These are phyloP conservation scores for Aspergillus haitiensis DNA, from an alignment of 495 filamentous ascomycete genomes.

Conservation along the genomic window DNA sequence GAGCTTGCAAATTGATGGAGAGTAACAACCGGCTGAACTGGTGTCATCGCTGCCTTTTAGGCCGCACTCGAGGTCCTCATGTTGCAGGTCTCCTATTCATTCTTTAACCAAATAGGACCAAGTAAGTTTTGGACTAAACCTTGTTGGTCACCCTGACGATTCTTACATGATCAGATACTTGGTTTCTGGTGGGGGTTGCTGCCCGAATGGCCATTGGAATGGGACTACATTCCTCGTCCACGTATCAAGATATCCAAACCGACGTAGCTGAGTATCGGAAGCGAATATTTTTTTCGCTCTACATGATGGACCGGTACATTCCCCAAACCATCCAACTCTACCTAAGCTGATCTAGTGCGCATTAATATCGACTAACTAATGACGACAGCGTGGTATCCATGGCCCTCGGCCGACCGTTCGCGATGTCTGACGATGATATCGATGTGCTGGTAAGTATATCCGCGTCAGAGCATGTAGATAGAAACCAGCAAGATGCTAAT, in stretches of 20 bases:
- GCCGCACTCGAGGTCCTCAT: slow-evolving; percentile 40
- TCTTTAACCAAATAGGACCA: slow-evolving; percentile 45
- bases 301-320: slow-evolving; percentile 48
- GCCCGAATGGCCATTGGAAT: slow-evolving; percentile 38
- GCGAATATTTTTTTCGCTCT: slow-evolving; percentile 42
- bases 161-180: slow-evolving; percentile 28
- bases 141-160: no score
- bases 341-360: neutral
- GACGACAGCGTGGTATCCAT: slow-evolving; percentile 36
- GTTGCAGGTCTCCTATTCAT: slow-evolving; percentile 45
- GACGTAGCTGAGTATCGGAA: slow-evolving; percentile 37
- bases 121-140: slow-evolving; percentile 27
- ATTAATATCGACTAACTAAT: neutral
- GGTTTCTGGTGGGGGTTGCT: slow-evolving; percentile 36
- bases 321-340: neutral
- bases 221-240: slow-evolving; percentile 32
- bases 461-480: neutral
- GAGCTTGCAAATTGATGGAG: no score
- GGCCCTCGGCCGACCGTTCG: slow-evolving; percentile 42
- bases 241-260: slow-evolving; percentile 22
- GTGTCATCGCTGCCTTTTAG: slow-evolving; percentile 17
- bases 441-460: slow-evolving; percentile 19
- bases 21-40: no score
- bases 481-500: neutral
- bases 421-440: slow-evolving; percentile 43